Conservation (phyloP, 2,329 filamentous ascomycete genomes). For the Cladosporium oxysporum region DNA sequence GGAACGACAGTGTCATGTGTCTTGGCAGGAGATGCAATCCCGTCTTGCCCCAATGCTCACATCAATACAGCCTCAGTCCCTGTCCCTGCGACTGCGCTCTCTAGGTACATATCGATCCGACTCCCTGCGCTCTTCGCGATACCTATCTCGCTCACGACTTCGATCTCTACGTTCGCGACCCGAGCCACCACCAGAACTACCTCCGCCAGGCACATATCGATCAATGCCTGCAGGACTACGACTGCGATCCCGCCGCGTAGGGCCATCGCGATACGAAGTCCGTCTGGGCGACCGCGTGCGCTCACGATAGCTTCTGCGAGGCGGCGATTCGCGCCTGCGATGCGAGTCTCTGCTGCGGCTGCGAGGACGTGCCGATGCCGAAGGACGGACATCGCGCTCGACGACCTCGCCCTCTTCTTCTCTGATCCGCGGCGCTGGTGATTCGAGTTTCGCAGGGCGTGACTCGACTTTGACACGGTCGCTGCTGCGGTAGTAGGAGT, state of each 20-base stretch:
- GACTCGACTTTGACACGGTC: conserved; percentile 21
- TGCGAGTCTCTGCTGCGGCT: conserved; percentile 22
- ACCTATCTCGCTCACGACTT: conserved; percentile 34
- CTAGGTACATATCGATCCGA: conserved; percentile 39
- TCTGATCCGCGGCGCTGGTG: conserved; percentile 5
- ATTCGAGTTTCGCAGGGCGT: not conserved
- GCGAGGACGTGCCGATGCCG: conserved; percentile 10
- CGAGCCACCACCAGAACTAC: conserved; percentile 16
- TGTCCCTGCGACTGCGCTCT: conserved; percentile 13
- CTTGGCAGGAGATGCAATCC: not conserved
- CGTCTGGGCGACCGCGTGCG: conserved; percentile 18
- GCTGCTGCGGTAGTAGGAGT: conserved; percentile 31
- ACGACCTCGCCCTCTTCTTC: conserved; percentile 24
- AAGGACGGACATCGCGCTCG: conserved; percentile 14
- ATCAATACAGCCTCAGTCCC: not conserved
- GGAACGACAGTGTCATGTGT: not conserved
- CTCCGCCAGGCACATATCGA: conserved; percentile 42
- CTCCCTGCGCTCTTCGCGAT: conserved; percentile 36
- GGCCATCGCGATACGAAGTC: conserved; percentile 28
- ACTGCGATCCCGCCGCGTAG: conserved; percentile 23
- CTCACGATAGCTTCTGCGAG: conserved; percentile 17
- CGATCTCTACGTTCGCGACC: conserved; percentile 26
- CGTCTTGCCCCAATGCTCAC: not conserved
- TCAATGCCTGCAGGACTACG: conserved; percentile 38
- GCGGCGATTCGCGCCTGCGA: conserved; percentile 14